A percentile compares a stretch with the other conserved stretches of the same genome.
Conservation (phyloP, 768 basidiomycete genomes). For the Mycena rebaudengoi region DNA sequence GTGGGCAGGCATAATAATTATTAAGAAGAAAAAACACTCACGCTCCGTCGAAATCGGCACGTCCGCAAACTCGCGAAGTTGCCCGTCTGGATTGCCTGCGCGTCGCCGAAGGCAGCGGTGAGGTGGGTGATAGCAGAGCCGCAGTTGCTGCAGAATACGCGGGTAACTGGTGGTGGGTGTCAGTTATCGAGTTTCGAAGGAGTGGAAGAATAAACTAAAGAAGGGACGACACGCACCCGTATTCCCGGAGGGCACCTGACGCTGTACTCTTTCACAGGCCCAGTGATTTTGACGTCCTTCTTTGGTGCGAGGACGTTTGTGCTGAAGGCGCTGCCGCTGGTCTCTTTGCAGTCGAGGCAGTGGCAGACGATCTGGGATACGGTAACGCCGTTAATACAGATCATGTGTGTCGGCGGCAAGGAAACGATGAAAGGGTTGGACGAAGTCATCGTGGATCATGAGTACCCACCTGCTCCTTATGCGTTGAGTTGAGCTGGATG, state of each 20-base stretch:
- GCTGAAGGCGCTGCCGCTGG: conserved; percentile 46
- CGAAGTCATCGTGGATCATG: too few relatives aligned
- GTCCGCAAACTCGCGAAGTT: conserved; percentile 40
- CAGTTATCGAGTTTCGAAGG: background rate
- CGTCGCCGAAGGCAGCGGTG: conserved; percentile 43
- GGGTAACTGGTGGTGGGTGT: conserved; percentile 33
- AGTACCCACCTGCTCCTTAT: conserved; percentile 35
- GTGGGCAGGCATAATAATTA: too few relatives aligned
- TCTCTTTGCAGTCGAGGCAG: conserved; percentile 45
- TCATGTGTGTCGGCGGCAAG: too few relatives aligned
- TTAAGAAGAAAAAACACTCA: too few relatives aligned
- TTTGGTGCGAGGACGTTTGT: conserved; percentile 43
- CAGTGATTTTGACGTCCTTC: conserved; percentile 40
- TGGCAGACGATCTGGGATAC: conserved; percentile 43
- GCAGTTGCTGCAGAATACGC: conserved; percentile 44
- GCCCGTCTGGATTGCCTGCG: conserved; percentile 45
- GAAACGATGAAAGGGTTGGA: too few relatives aligned
- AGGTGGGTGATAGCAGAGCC: conserved; percentile 45
- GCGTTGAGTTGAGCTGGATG: conserved; percentile 30
- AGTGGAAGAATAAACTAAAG: too few relatives aligned
- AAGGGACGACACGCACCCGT: too few relatives aligned
- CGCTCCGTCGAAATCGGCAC: conserved; percentile 40
- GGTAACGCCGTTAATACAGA: background rate
- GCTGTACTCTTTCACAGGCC: conserved; percentile 38
- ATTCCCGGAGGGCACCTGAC: conserved; percentile 40